phyloP scores from a whole-genome alignment of 1,139 yeast genomes.

The Torulaspora globosa region DNA sequence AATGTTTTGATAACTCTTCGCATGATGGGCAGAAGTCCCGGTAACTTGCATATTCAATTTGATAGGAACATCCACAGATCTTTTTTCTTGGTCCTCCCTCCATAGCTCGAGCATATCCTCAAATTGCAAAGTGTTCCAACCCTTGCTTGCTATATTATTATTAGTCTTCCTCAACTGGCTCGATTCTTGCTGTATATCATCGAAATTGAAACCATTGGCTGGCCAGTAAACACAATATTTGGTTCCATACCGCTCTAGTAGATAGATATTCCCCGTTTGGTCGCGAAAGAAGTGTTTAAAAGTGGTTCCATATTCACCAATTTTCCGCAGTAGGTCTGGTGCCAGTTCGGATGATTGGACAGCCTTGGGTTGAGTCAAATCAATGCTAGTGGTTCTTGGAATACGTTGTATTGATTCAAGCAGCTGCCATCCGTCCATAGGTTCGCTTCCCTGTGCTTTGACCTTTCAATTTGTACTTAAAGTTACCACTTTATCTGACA shows the following conservation, averaged over 20 bases:
- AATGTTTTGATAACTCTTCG: not conserved
- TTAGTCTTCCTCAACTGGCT: not conserved
- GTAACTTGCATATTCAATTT: constrained; percentile 25
- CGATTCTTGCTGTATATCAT: not conserved
- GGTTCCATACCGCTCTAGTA: constrained; percentile 24
- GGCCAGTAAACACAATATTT: constrained; percentile 21
- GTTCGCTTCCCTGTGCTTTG: not conserved
- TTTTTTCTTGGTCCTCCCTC: constrained; percentile 16
- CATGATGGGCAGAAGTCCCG: not conserved
- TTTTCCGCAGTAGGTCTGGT: constrained; percentile 4
- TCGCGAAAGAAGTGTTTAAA: constrained; percentile 4
- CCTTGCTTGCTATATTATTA: constrained; percentile 4
- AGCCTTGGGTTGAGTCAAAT: constrained; percentile 10
- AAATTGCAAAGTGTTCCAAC: constrained; percentile 17
- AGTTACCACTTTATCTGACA: not conserved
- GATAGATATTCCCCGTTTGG: constrained; percentile 2
- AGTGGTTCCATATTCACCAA: constrained; percentile 6
- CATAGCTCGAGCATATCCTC: constrained; percentile 21
- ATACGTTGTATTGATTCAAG: constrained; percentile 14
- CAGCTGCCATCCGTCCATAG: constrained; percentile 25
- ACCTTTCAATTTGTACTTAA: not conserved
- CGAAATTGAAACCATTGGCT: constrained; percentile 2
- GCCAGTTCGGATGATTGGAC: constrained; percentile 13
- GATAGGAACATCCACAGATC: constrained; percentile 5
- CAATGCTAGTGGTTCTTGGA: constrained; percentile 13